A percentile compares a stretch with the other conserved stretches of the same genome.
phyloP scores from a whole-genome alignment of 345 rosid species.

The Chamaenerion angustifolium region DNA sequence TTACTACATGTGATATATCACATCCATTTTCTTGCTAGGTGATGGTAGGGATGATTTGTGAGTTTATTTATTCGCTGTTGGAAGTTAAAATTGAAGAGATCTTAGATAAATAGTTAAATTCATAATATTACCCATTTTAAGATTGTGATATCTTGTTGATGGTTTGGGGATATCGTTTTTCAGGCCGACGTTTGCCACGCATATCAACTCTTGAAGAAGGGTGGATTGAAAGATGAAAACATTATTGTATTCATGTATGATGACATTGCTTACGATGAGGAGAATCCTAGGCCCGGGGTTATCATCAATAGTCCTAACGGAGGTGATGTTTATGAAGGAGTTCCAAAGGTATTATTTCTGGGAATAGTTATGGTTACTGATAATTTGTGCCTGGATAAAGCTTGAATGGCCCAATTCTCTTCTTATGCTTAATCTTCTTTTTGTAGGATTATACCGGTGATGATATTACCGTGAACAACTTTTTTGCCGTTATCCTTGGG shows the following conservation, averaged over 20 bases:
- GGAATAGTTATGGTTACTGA: not conserved
- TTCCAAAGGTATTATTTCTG: conserved; percentile 52
- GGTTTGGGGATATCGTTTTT: not conserved
- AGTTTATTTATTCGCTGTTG: no score
- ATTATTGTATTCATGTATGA: conserved; percentile 91
- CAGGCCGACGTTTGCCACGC: conserved; percentile 94
- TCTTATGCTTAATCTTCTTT: conserved; percentile 3
- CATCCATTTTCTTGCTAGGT: no score
- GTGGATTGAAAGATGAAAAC: conserved; percentile 87
- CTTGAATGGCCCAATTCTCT: not conserved
- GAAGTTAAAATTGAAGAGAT: no score
- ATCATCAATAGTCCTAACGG: conserved; percentile 75
- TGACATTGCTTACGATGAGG: conserved; percentile 57
- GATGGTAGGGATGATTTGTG: no score
- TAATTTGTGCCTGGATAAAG: not conserved
- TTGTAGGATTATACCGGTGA: conserved; percentile 85
- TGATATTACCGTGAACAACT: conserved; percentile 58
- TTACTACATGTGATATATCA: no score
- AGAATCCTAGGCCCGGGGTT: conserved; percentile 81
- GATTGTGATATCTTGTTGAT: not conserved
- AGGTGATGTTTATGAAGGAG: conserved; percentile 71
- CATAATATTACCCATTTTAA: not conserved
- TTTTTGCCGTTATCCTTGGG: conserved; percentile 76
- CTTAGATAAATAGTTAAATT: no score
- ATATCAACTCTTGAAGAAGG: conserved; percentile 78